Conservation (phyloP, 305 asterid species). For the Ajuga reptans region DNA sequence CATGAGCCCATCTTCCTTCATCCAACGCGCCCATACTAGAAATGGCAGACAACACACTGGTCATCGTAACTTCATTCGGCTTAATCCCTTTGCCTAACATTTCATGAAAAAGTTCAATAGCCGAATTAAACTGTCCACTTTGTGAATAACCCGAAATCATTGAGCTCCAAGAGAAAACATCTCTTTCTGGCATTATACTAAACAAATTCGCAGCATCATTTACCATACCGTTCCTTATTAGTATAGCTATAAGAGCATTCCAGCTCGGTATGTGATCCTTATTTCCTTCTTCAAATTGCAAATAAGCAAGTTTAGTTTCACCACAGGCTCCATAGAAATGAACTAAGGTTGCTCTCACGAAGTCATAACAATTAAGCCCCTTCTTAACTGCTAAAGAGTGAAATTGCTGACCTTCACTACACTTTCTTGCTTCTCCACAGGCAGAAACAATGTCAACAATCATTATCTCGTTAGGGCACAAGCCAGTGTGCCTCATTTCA, state of each 20-base stretch:
- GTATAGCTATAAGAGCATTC: slow-evolving; percentile 76
- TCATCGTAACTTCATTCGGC: slow-evolving; percentile 87
- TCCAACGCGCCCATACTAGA: slow-evolving; percentile 52
- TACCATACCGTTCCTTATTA: slow-evolving; percentile 50
- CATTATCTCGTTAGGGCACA: slow-evolving; percentile 67
- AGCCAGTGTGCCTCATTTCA: slow-evolving; percentile 52
- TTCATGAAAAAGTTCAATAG: slow-evolving; percentile 57
- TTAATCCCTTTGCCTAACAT: slow-evolving; percentile 51
- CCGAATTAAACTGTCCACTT: slow-evolving; percentile 44
- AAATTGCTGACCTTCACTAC: slow-evolving; percentile 62
- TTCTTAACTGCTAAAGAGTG: slow-evolving; percentile 49
- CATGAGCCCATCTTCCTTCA: slow-evolving; percentile 75
- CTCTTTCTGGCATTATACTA: slow-evolving; percentile 63
- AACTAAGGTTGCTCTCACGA: slow-evolving; percentile 66
- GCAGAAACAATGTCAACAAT: slow-evolving; percentile 63
- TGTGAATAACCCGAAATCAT: slow-evolving; percentile 88
- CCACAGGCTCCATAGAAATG: slow-evolving; percentile 64
- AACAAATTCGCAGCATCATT: slow-evolving; percentile 51
- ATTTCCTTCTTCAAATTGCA: slow-evolving; percentile 63
- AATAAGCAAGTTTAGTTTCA: slow-evolving; percentile 42
- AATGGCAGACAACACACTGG: slow-evolving; percentile 68
- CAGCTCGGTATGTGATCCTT: slow-evolving; percentile 69
- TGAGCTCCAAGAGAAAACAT: slow-evolving; percentile 87
- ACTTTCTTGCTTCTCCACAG: slow-evolving; percentile 42
- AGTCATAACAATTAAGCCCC: slow-evolving; percentile 49